Evolutionary conservation across 2,329 filamentous ascomycete genomes (phyloP), one percentile per base, ranked within the genome.

Genomic region (Hymenoscyphus repandus): DNA sequence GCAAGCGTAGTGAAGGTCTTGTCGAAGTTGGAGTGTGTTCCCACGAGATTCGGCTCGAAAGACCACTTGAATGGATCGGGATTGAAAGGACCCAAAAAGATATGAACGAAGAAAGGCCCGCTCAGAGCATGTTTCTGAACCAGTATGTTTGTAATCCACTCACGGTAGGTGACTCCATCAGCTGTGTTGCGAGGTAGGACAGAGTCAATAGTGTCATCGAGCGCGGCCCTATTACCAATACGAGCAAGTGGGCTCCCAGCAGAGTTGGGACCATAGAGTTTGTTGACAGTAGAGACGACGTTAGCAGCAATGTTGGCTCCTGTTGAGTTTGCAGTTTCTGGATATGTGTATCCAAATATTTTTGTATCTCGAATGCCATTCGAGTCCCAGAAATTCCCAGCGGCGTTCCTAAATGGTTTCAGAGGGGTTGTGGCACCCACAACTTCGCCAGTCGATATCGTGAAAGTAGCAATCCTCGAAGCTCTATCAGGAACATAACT

Each of bases 131-230:
- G 76, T 54, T 82, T 84, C 48, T 75, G 72, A 18, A 83, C 79
- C 13, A 73, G 71, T 40, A 91, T 75, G 60, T 86, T 88, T 58
- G 80, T 81, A 20, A 83, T 74, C 79, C 87, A 92, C 59, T 91
- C 77, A 5, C 72, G 73, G 60, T 82, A 81, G 9, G 63, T 62
- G 40, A 67, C 67, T 11, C 45, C 11, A 6, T 46, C 51, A 41
- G 6, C 5, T n/a, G 27, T 18, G 33, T 38, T 22, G 31, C 31
- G 15, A 39, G n/a, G 22, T 27, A 27, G 4, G 22, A 27, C 7
- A 27, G 22, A 27, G 22, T 27, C 22, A 27, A 27, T 7, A 27
- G 22, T 27, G 22, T 27, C 22, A 27, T 27, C 22, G 7, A 27
- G 22, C 22, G 22, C 22, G 7, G 22, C 22, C 22, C 22, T 20